Evolutionary conservation across 2,329 filamentous ascomycete species (phyloP).

Genomic region (Aspergillus melleus): DNA sequence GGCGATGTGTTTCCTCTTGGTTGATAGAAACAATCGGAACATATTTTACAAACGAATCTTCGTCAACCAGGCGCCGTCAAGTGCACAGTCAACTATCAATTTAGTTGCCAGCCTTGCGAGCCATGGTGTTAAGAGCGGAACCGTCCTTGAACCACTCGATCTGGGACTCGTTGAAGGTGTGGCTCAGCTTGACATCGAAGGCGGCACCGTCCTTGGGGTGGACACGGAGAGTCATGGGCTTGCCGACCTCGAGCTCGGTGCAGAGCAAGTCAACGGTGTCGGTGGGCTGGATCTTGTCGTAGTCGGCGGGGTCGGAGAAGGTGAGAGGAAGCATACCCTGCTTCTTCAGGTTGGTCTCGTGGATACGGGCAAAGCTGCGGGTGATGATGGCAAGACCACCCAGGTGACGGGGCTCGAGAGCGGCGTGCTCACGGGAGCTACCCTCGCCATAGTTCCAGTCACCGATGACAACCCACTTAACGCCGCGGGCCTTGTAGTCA

Average conservation of each 20-base stretch:
- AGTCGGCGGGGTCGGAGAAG: constrained; percentile 91
- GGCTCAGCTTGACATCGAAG: constrained; percentile 80
- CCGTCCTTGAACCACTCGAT: constrained; percentile 99
- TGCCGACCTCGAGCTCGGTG: constrained; percentile 87
- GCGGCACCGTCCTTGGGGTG: constrained; percentile 83
- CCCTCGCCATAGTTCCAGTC: constrained; percentile 99
- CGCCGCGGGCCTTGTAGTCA: constrained; percentile 97
- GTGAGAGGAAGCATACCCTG: constrained; percentile 99
- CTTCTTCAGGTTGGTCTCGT: constrained; percentile 99
- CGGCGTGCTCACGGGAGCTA: constrained; percentile 95
- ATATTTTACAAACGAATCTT: constrained; percentile 24
- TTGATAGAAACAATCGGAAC: constrained; percentile 23
- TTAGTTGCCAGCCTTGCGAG: constrained; percentile 58
- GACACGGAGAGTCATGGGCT: constrained; percentile 88
- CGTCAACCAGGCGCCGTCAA: constrained; percentile 5
- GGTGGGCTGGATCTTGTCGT: constrained; percentile 92
- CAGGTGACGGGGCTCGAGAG: constrained; percentile 94
- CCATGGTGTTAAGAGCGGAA: constrained; percentile 97
- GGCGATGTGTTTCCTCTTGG: constrained; percentile 10
- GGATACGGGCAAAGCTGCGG: constrained; percentile 95
- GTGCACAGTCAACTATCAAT: constrained; percentile 7
- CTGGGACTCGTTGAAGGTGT: constrained; percentile 98
- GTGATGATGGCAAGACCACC: constrained; percentile 96
- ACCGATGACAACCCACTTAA: constrained; percentile 96
- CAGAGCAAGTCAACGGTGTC: constrained; percentile 88